Evolutionary conservation across 225 moss, liverwort and hornwort species (phyloP).

Genomic region (Takakia lepidozioides): DNA sequence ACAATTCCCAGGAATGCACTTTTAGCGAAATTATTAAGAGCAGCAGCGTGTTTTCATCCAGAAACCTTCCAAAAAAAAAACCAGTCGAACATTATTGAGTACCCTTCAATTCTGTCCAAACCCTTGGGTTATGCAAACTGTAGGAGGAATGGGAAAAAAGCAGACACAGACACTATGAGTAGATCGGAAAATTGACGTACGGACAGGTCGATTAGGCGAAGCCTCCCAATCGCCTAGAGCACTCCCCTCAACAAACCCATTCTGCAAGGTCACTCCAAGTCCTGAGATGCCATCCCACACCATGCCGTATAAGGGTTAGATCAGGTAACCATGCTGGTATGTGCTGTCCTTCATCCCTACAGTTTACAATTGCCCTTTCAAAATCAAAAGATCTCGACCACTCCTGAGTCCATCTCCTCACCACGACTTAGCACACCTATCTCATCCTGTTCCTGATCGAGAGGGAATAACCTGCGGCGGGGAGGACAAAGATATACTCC

Average conservation of each 20-base stretch:
- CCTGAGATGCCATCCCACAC: slow-evolving; percentile 19
- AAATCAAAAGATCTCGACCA: too few relatives aligned
- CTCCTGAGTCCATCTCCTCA: too few relatives aligned
- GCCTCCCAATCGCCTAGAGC: slow-evolving; percentile 41
- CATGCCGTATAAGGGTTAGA: not conserved
- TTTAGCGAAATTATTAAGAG: too few relatives aligned
- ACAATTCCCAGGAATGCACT: too few relatives aligned
- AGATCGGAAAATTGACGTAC: slow-evolving; percentile 1
- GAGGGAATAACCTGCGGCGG: too few relatives aligned
- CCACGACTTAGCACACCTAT: too few relatives aligned
- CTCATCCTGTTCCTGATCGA: too few relatives aligned
- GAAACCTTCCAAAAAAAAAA: not conserved
- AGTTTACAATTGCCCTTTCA: too few relatives aligned
- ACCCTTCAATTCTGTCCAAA: too few relatives aligned
- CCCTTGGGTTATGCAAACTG: too few relatives aligned
- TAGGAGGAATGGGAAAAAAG: not conserved
- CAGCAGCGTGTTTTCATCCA: not conserved
- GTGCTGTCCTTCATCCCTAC: too few relatives aligned
- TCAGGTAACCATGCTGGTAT: slow-evolving; percentile 10
- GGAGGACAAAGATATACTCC: not conserved
- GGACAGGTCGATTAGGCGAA: slow-evolving; percentile 14
- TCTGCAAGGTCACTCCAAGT: slow-evolving; percentile 20
- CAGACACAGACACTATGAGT: not conserved
- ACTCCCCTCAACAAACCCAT: slow-evolving; percentile 41
- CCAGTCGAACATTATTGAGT: too few relatives aligned